Evolutionary conservation across 164 flowering plant genomes (phyloP).

Genomic region (Sextonia rubra): DNA sequence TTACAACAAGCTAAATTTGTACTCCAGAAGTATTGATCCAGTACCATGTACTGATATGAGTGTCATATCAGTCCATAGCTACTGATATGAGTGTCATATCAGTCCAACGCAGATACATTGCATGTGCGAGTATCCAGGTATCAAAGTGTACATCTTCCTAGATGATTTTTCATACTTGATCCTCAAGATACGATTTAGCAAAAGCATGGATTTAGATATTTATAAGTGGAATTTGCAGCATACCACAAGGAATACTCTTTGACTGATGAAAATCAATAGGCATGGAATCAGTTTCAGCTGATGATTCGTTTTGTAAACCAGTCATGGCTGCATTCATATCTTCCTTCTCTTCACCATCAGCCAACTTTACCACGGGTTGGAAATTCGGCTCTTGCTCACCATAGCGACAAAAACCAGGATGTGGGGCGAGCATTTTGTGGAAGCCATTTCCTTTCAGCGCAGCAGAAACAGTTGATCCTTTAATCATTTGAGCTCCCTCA

Average conservation of each 20-base stretch:
- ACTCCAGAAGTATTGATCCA: too few relatives aligned
- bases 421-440: conserved; percentile 20
- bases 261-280: conserved; percentile 27
- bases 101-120: too few relatives aligned
- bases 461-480: conserved; percentile 26
- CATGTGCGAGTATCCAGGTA: too few relatives aligned
- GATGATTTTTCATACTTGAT: too few relatives aligned
- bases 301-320: conserved; percentile 41
- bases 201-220: too few relatives aligned
- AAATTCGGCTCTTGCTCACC: conserved; percentile 30
- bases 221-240: not conserved
- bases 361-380: conserved; percentile 27
- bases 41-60: too few relatives aligned
- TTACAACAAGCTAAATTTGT: too few relatives aligned
- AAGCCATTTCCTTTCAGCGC: conserved; percentile 29
- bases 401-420: conserved; percentile 21
- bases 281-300: conserved; percentile 68
- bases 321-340: conserved; percentile 19
- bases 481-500: conserved; percentile 24
- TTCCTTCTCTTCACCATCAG: conserved; percentile 34
- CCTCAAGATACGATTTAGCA: too few relatives aligned
- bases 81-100: too few relatives aligned
- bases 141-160: too few relatives aligned
- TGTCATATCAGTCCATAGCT: too few relatives aligned
- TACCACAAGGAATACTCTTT: conserved; percentile 38